Percentiles rank a stretch among this genome's conserved stretches.
These are phyloP conservation scores for Pezicula radicicola DNA, from an alignment of 2,329 filamentous ascomycete genomes.

Conservation along the genomic window DNA sequence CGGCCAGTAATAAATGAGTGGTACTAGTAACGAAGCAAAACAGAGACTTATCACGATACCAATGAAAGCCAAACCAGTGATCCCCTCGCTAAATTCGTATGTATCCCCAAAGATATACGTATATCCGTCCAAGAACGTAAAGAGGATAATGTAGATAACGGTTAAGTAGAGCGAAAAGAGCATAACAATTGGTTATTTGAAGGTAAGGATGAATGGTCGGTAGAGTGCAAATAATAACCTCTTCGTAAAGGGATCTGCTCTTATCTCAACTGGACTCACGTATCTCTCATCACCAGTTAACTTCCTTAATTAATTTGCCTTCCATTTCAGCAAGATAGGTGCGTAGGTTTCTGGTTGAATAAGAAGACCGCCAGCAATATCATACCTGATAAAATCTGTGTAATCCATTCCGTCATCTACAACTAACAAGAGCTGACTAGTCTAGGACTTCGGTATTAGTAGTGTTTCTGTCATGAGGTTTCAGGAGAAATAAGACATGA, in stretches of 20 bases:
- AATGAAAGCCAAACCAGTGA: slow-evolving; percentile 38
- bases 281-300: slow-evolving; percentile 24
- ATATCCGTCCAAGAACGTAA: slow-evolving; percentile 47
- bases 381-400: slow-evolving; percentile 22
- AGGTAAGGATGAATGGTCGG: slow-evolving; percentile 16
- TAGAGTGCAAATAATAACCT: slow-evolving; percentile 1
- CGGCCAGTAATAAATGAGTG: slow-evolving; percentile 30
- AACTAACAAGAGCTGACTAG: slow-evolving; percentile 6
- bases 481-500: too few relatives aligned
- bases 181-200: slow-evolving; percentile 28
- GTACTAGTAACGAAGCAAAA: slow-evolving; percentile 28
- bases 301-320: slow-evolving; percentile 22
- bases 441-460: too few relatives aligned
- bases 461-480: too few relatives aligned
- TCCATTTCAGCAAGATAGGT: slow-evolving; percentile 25
- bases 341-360: slow-evolving; percentile 29
- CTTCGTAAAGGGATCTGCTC: slow-evolving; percentile 17
- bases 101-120: slow-evolving; percentile 41
- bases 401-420: slow-evolving; percentile 36
- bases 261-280: slow-evolving; percentile 16
- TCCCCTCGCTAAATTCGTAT: slow-evolving; percentile 36
- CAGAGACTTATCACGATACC: slow-evolving; percentile 37
- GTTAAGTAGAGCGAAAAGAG: slow-evolving; percentile 44
- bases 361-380: slow-evolving; percentile 16
- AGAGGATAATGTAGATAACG: slow-evolving; percentile 46